A percentile compares a stretch with the other conserved stretches of the same genome.
phyloP scores from a whole-genome alignment of 768 basidiomycete genomes.

The Heimioporus sp. region DNA sequence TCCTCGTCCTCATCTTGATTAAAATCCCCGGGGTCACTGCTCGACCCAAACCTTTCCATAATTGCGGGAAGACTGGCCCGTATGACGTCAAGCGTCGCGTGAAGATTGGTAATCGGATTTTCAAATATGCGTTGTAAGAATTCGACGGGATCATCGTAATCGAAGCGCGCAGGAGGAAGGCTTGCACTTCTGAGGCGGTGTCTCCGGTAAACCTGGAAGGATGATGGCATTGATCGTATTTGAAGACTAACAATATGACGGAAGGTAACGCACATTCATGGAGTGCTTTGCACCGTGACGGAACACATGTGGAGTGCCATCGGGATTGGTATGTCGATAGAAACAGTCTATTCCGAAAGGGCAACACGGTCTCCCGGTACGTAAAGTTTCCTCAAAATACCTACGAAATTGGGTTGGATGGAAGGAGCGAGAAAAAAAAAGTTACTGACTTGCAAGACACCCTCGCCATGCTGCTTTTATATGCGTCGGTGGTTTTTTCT shows the following conservation, averaged over 20 bases:
- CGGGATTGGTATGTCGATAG: constrained; percentile 66
- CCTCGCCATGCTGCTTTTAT: constrained; percentile 71
- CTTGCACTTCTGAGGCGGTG: constrained; percentile 17
- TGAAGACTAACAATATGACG: constrained; percentile 32
- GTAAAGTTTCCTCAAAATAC: constrained; percentile 58
- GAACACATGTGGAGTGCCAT: constrained; percentile 63
- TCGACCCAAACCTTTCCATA: constrained; percentile 20
- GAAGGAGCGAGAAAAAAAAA: not conserved
- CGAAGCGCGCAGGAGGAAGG: constrained; percentile 27
- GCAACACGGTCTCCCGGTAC: constrained; percentile 51
- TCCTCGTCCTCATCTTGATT: constrained; percentile 36
- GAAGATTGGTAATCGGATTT: constrained; percentile 41
- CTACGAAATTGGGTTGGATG: constrained; percentile 31
- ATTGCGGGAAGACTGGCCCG: constrained; percentile 31
- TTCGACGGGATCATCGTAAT: constrained; percentile 35
- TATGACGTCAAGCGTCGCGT: constrained; percentile 39
- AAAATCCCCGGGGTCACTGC: constrained; percentile 17
- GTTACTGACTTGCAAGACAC: constrained; percentile 61
- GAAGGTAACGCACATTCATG: constrained; percentile 44
- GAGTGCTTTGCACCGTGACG: constrained; percentile 50
- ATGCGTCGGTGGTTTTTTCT: constrained; percentile 46
- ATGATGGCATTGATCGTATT: not conserved
- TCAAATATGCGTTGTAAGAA: constrained; percentile 51
- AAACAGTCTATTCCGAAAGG: constrained; percentile 84
- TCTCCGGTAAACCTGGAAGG: constrained; percentile 24